Percentiles rank a stretch among this genome's conserved stretches.
Conservation (phyloP, 768 basidiomycete species). For the Boletus rubroflammeus region DNA sequence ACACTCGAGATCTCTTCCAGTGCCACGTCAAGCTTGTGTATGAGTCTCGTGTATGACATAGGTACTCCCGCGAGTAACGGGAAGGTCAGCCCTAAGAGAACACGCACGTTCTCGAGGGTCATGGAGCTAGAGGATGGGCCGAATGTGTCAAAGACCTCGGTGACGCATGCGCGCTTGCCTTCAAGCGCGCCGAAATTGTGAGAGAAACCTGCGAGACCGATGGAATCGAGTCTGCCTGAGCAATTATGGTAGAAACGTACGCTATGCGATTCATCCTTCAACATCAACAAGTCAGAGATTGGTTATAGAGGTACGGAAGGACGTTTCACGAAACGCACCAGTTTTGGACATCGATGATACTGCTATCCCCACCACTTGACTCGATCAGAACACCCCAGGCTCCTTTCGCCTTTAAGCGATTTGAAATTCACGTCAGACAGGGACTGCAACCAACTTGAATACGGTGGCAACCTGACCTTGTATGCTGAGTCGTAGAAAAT, state of each 20-base stretch:
- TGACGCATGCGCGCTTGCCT: constrained; percentile 38
- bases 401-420: constrained; percentile 22
- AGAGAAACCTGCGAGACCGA: constrained; percentile 58
- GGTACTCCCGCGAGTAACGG: constrained; percentile 38
- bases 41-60: constrained; percentile 31
- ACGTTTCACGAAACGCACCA: constrained; percentile 17
- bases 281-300: background rate
- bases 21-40: constrained; percentile 31
- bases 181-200: constrained; percentile 54
- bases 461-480: constrained; percentile 1
- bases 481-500: constrained; percentile 39
- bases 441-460: background rate
- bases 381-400: constrained; percentile 28
- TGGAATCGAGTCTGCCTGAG: constrained; percentile 45
- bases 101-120: constrained; percentile 28
- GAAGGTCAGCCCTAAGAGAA: constrained; percentile 36
- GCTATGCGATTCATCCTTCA: constrained; percentile 36
- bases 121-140: constrained; percentile 16
- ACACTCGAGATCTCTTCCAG: constrained; percentile 40
- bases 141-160: constrained; percentile 18
- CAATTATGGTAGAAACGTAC: constrained; percentile 19
- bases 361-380: constrained; percentile 6
- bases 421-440: background rate
- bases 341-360: constrained; percentile 35
- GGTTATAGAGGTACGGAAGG: background rate